Base-by-base conservation (phyloP, 352 stramenopile genomes). In the Phytopythium vexans region DNA sequence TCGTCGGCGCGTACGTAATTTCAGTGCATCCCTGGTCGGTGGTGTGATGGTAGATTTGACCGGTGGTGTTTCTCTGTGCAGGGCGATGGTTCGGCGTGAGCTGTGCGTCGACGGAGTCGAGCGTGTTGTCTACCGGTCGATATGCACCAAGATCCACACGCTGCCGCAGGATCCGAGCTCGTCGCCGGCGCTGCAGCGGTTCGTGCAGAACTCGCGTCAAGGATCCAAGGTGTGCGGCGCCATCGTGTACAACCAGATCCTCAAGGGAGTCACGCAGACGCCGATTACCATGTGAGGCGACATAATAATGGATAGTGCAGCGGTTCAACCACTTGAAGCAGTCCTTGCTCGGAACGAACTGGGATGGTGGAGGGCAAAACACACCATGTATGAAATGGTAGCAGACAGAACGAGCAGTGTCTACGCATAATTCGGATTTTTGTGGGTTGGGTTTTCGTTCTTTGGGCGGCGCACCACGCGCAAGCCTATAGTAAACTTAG, bases 201-300 rank as follows among this genome's bases (percentile, higher is more conserved):
- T 68, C 40, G 50, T 68, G 41, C 48, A 70, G 38, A 59, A 52
- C n/a, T 55, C 64, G 3, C 46, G 61, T 21, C 35, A 61, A 21
- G 68, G 67, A 11, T 56, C 58, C 27, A 67, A 56, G 16, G 15
- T 69, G 34, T 87, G 73, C 32, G 74, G 76, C 33, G 61, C 64
- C 6, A 16, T 59, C 8, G 68, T 86, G 14, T 81, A 74, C 56
- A 66, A 78, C 31, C 60, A 65, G 10, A 79, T 88, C 58, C 61
- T 49, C 8, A 11, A 67, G n/a, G 64, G 72, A 6, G 60, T 66
- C 8, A 37, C 41, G 31, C 31, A 56, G 10, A 39, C 43, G 43
- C 27, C 21, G 21, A 27, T 27, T 27, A 27, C 21, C 21, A 27
- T 27, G 21, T 27, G 21, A 27, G 21, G 21, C 21, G 21, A 27